Conservation (phyloP, 139 green algal genomes). For the Marvania coccoides region DNA sequence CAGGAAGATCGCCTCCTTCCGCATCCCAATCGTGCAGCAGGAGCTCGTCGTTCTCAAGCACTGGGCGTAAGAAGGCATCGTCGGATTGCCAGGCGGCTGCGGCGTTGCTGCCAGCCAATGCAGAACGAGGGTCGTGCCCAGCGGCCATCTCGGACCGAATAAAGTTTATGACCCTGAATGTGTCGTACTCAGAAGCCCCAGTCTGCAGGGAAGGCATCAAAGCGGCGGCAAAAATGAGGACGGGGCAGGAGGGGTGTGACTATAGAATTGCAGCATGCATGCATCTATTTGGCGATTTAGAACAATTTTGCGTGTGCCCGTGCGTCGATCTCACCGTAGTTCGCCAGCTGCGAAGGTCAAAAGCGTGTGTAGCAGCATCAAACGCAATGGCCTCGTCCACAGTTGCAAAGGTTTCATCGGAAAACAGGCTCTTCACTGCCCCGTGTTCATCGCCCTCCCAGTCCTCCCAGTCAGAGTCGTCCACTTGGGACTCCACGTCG, state of each 20-base stretch:
- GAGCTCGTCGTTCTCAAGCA: conserved; percentile 62
- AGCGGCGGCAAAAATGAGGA: not conserved
- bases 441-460: conserved; percentile 45
- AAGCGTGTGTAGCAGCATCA: conserved; percentile 41
- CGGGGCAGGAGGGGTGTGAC: no score
- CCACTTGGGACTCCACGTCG: not conserved
- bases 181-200: conserved; percentile 49
- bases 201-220: not conserved
- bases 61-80: conserved; percentile 59
- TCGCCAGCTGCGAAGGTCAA: conserved; percentile 26
- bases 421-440: conserved; percentile 55
- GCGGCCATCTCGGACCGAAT: conserved; percentile 43
- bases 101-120: conserved; percentile 8
- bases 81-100: conserved; percentile 36
- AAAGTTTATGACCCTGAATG: conserved; percentile 78
- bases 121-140: conserved; percentile 36
- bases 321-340: not conserved
- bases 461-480: conserved; percentile 41
- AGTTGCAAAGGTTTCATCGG: conserved; percentile 23
- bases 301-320: no score
- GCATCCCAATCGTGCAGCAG: conserved; percentile 69
- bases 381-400: conserved; percentile 52
- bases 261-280: no score
- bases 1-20: not conserved
- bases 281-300: no score